phyloP scores from a whole-genome alignment of 2,329 filamentous ascomycete genomes.

The Zymoseptoria pseudotritici region DNA sequence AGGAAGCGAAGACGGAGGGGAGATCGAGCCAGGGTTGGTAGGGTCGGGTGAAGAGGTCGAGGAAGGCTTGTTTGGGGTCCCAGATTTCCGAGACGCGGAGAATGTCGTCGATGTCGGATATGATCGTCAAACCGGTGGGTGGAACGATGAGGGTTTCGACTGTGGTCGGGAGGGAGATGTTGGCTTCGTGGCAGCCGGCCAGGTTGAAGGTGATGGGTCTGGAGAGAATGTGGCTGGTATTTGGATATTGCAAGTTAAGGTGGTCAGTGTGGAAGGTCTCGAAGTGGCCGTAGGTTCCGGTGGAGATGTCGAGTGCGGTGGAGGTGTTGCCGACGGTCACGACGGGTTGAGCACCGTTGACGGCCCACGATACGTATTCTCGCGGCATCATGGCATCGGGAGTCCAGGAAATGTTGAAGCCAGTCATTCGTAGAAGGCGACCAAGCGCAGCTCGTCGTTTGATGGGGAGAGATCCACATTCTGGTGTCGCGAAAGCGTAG shows the following conservation, averaged over 20 bases:
- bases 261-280: not conserved
- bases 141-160: constrained; percentile 4
- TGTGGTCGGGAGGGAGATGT: not conserved
- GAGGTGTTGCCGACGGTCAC: not conserved
- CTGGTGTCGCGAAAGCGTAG: not conserved
- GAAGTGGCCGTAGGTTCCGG: constrained; percentile 5
- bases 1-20: constrained; percentile 11
- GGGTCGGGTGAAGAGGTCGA: constrained; percentile 11
- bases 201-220: not conserved
- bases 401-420: not conserved
- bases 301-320: not conserved
- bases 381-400: not conserved
- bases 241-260: not conserved
- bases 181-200: not conserved
- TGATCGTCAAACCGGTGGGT: constrained; percentile 16
- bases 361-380: not conserved
- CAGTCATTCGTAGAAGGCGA: not conserved
- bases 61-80: constrained; percentile 17
- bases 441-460: not conserved
- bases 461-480: not conserved
- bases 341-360: not conserved
- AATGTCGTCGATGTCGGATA: constrained; percentile 23
- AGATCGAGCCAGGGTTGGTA: constrained; percentile 18
- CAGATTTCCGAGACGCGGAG: constrained; percentile 19
- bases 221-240: not conserved